Evolutionary conservation across 371 early-diverging fungal species (phyloP).

Genomic region (Mortierella sp.): DNA sequence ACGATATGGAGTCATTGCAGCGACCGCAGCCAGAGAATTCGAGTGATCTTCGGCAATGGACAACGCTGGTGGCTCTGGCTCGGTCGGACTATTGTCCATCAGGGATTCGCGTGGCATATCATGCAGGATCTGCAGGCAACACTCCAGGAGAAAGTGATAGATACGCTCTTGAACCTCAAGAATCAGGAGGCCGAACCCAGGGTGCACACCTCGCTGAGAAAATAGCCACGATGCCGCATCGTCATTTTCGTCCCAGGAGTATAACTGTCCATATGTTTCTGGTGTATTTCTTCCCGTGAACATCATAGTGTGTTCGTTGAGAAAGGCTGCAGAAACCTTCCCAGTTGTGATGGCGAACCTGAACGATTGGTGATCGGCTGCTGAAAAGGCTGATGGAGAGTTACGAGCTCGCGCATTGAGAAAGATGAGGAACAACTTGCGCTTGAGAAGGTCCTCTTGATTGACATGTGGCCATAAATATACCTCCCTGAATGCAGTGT

Average conservation of each 20-base stretch:
- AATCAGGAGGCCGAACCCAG: conserved; percentile 27
- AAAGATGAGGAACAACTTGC: conserved; percentile 37
- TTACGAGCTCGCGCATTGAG: conserved; percentile 38
- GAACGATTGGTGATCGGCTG: conserved; percentile 29
- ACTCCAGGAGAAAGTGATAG: conserved; percentile 31
- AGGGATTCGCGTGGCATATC: conserved; percentile 24
- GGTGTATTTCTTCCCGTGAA: conserved; percentile 34
- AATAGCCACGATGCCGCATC: conserved; percentile 26
- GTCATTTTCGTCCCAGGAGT: conserved; percentile 26
- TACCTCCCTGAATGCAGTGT: conserved; percentile 11
- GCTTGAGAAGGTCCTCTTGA: conserved; percentile 42
- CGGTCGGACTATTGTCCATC: conserved; percentile 22
- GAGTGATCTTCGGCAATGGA: conserved; percentile 23
- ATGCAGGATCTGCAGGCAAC: conserved; percentile 34
- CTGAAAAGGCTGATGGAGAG: conserved; percentile 36
- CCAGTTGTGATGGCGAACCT: conserved; percentile 23
- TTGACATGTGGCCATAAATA: conserved; percentile 41
- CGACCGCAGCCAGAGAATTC: conserved; percentile 18
- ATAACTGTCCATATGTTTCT: conserved; percentile 29
- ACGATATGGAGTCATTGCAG: conserved; percentile 23
- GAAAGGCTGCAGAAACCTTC: conserved; percentile 23
- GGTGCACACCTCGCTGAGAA: conserved; percentile 16
- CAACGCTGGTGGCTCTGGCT: conserved; percentile 30
- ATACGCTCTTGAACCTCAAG: conserved; percentile 35
- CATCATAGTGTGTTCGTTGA: conserved; percentile 39